These are phyloP conservation scores for Chiua virens DNA, from an alignment of 768 basidiomycete genomes.

Conservation along the genomic window DNA sequence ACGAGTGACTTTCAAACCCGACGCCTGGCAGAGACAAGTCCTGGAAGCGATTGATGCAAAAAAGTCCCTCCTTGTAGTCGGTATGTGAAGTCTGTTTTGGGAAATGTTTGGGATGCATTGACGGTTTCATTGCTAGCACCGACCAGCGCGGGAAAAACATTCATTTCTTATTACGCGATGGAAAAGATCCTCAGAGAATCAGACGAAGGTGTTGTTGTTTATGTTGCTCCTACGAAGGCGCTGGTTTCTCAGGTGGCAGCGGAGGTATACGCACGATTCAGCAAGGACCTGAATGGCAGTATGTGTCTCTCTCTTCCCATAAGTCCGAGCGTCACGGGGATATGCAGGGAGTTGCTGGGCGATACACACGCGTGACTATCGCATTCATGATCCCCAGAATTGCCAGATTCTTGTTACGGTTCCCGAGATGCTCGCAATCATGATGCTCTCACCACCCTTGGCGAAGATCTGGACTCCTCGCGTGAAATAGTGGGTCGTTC, in stretches of 20 bases:
- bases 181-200: constrained; percentile 61
- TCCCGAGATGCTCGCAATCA: constrained; percentile 65
- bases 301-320: constrained; percentile 18
- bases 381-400: constrained; percentile 59
- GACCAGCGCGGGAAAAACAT: constrained; percentile 74
- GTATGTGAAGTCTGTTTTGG: constrained; percentile 32
- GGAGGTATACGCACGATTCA: constrained; percentile 71
- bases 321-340: background rate
- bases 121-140: constrained; percentile 43
- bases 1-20: constrained; percentile 63
- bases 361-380: constrained; percentile 64
- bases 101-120: background rate
- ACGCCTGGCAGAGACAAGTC: constrained; percentile 70
- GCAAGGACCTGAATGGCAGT: constrained; percentile 52
- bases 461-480: constrained; percentile 61
- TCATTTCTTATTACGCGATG: constrained; percentile 79
- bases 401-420: constrained; percentile 77
- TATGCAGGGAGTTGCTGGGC: constrained; percentile 58
- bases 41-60: constrained; percentile 61
- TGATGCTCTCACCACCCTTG: constrained; percentile 67
- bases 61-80: constrained; percentile 64
- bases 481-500: constrained; percentile 49
- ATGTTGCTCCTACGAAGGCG: constrained; percentile 76
- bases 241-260: constrained; percentile 71
- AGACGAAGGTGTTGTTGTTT: constrained; percentile 67